These are phyloP conservation scores for Arthroderma sp. DNA, from an alignment of 2,329 filamentous ascomycete species.

Conservation along the genomic window DNA sequence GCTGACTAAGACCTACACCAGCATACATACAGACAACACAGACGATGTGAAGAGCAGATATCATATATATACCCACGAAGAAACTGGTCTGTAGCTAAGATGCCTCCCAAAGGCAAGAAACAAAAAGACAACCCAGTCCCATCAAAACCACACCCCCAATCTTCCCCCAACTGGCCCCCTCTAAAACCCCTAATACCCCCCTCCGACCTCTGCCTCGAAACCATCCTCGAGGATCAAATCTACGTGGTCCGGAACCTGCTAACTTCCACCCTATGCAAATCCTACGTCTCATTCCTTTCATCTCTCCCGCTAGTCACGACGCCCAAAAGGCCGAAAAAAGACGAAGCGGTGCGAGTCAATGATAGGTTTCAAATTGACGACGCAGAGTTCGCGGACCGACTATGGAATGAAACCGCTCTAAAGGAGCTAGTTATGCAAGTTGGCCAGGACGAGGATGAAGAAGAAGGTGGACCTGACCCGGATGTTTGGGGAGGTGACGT, in stretches of 20 bases:
- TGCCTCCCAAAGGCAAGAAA: too few species aligned
- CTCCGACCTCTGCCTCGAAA: constrained; percentile 47
- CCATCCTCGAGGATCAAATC: constrained; percentile 52
- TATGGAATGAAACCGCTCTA: constrained; percentile 69
- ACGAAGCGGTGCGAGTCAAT: constrained; percentile 73
- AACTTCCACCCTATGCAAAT: constrained; percentile 59
- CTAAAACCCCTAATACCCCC: constrained; percentile 46
- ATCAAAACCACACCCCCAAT: background rate
- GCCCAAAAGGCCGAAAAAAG: constrained; percentile 62
- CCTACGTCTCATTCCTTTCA: constrained; percentile 60
- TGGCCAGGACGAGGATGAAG: constrained; percentile 16
- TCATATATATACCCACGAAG: too few species aligned
- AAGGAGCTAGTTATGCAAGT: constrained; percentile 41
- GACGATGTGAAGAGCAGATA: too few species aligned
- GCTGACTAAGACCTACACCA: too few species aligned
- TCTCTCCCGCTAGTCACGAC: constrained; percentile 63
- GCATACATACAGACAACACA: too few species aligned
- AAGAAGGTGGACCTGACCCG: constrained; percentile 15
- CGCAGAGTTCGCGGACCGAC: constrained; percentile 52
- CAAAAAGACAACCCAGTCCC: too few species aligned
- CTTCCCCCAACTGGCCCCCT: constrained; percentile 49
- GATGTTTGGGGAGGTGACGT: constrained; percentile 63
- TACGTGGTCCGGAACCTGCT: constrained; percentile 62
- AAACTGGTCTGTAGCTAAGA: too few species aligned
- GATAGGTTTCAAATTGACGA: constrained; percentile 80